Conservation (phyloP, 1,284 basidiomycete species). For the Vanrija pseudolonga region DNA sequence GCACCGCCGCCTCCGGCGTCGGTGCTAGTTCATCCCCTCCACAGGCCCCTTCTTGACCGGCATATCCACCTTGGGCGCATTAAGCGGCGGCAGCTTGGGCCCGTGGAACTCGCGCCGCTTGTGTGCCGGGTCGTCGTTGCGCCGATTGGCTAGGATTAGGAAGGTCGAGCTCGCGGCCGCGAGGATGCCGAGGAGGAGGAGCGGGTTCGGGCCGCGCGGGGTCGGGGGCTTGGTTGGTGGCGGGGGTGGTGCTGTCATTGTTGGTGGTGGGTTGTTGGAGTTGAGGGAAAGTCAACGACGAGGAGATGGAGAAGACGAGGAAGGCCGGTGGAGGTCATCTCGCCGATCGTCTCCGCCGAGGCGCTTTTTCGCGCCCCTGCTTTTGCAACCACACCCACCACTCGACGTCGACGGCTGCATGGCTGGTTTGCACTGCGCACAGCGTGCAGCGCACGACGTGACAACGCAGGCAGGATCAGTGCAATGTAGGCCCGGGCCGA, state of each 20-base stretch:
- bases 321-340: too few species aligned
- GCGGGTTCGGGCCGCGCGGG: constrained; percentile 34
- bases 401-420: too few species aligned
- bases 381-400: too few species aligned
- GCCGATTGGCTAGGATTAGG: constrained; percentile 27
- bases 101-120: constrained; percentile 21
- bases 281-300: too few species aligned
- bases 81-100: constrained; percentile 24
- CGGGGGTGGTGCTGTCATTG: constrained; percentile 5
- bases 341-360: too few species aligned
- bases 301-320: too few species aligned
- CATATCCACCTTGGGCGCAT: constrained; percentile 29
- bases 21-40: constrained; percentile 7
- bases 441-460: too few species aligned
- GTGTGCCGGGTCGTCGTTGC: constrained; percentile 25
- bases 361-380: too few species aligned
- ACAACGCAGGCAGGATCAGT: too few species aligned
- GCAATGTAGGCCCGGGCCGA: too few species aligned
- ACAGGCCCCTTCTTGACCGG: constrained; percentile 15
- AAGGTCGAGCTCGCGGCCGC: constrained; percentile 31
- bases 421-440: too few species aligned
- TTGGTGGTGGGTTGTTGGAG: neutral
- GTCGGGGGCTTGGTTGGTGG: constrained; percentile 16
- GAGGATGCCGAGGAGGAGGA: constrained; percentile 36
- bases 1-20: too few species aligned